Evolutionary conservation across 2,329 filamentous ascomycete species (phyloP), one percentile per base, ranked within the genome.

Genomic region (Aspergillus sp.): DNA sequence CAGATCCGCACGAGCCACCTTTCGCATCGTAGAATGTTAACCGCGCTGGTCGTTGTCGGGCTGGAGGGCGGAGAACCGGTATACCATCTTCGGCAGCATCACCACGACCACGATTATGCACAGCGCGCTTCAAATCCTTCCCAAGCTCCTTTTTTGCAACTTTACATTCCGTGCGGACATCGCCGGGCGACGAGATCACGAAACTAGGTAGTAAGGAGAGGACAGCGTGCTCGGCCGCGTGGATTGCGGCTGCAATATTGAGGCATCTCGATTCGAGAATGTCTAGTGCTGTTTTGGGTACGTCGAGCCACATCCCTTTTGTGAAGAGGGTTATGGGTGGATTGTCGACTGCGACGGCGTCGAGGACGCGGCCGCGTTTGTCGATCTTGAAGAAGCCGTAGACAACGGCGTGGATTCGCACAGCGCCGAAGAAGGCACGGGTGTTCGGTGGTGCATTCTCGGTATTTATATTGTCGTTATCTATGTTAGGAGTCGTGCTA

Each of bases 371-470:
- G 2, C 89, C 85, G 64, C 86, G 88, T 70, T 88, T 89, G 74
- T 98, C 93, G n/a, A 97, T 80, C 72, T 98, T 98, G 83, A 97
- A 98, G 79, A 95, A 99, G 2, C 95, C 95, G 72, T 96, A 98
- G 2, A 99, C 92, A 30, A 90, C 88, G 64, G 93, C 89, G 62
- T 89, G 86, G 68, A 98, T 93, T 66, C 89, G 88, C 70, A 99
- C 93, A 0, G 85, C 80, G 37, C 95, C 95, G 70, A 91, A 93
- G 75, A 91, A 98, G 1, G 93, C 93, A 60, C 86, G 83, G 0
- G 83, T 75, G 5, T 48, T 24, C 37, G 40, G 40, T n/a, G 34
- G 34, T 15, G 34, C 6, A 15, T 12, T 17, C 30, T 34, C 13
- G 33, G 33, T 30, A 27, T 12, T 42, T 2, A 5, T 11, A 24